Evolutionary conservation across 139 green algal species (phyloP).

Genomic region (Asterochloris sp.): DNA sequence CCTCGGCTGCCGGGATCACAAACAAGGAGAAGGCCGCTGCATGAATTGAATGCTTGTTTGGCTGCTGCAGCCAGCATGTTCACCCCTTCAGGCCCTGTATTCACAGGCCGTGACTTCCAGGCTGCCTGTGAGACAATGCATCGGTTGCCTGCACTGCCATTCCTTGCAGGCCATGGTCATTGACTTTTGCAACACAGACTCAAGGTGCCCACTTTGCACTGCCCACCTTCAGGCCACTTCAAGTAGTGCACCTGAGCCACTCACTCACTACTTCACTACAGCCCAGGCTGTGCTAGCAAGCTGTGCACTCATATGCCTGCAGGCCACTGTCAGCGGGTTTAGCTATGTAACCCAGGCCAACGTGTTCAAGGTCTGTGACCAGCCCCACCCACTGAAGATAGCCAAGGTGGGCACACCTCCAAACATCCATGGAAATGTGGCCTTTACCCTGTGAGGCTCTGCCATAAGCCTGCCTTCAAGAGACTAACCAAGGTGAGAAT

Average conservation of each 20-base stretch:
- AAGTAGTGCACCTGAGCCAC: background rate
- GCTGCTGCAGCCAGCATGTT: too few relatives aligned
- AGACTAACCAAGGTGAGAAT: background rate
- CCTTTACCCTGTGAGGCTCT: background rate
- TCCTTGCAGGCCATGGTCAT: background rate
- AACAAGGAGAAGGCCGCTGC: too few relatives aligned
- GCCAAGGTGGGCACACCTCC: slow-evolving; percentile 80
- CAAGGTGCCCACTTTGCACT: background rate
- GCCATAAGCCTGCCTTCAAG: background rate
- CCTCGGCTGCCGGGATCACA: too few relatives aligned
- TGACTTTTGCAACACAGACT: background rate
- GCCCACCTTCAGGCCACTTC: too few relatives aligned
- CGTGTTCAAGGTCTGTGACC: slow-evolving; percentile 97
- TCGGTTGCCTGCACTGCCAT: background rate
- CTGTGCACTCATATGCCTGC: slow-evolving; percentile 7
- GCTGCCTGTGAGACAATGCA: too few relatives aligned
- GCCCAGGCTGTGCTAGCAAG: background rate
- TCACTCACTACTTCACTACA: background rate
- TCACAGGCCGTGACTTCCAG: too few relatives aligned
- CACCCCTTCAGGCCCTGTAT: too few relatives aligned
- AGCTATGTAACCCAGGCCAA: slow-evolving; percentile 83
- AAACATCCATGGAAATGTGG: slow-evolving; percentile 63
- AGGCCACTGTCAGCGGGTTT: slow-evolving; percentile 89
- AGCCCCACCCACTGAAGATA: slow-evolving; percentile 93
- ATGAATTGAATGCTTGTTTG: too few relatives aligned